Evolutionary conservation across 2,329 filamentous ascomycete genomes (phyloP).

Genomic region (Aspergillus proliferans): DNA sequence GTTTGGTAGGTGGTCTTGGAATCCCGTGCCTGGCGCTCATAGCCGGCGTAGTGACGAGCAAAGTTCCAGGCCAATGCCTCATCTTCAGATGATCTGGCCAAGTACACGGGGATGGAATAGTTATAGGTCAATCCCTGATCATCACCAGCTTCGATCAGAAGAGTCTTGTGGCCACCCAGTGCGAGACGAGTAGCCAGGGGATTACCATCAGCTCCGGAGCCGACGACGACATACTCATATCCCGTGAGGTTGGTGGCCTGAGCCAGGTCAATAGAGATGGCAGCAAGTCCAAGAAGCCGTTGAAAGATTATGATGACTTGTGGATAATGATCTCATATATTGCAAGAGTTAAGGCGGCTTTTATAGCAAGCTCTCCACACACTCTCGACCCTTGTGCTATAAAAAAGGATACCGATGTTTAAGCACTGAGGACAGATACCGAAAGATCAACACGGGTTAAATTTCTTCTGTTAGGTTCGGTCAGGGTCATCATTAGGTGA

Average conservation of each 20-base stretch:
- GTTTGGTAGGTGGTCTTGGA: constrained; percentile 38
- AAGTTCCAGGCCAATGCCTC: constrained; percentile 27
- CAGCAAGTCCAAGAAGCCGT: neutral
- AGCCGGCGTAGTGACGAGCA: constrained; percentile 28
- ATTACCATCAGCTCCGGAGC: constrained; percentile 33
- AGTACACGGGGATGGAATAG: constrained; percentile 24
- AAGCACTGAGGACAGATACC: neutral
- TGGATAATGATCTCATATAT: neutral
- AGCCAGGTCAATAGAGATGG: constrained; percentile 2
- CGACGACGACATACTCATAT: constrained; percentile 36
- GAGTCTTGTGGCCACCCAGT: constrained; percentile 27
- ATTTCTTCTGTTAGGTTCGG: neutral
- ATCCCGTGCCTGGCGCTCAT: constrained; percentile 21
- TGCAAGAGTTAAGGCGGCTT: neutral
- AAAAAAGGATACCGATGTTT: neutral
- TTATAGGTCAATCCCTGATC: constrained; percentile 27
- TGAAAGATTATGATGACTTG: neutral
- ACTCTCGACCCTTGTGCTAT: neutral
- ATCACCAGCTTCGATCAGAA: constrained; percentile 34
- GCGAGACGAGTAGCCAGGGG: constrained; percentile 32
- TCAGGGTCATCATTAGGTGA: neutral
- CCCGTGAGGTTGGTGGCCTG: constrained; percentile 17
- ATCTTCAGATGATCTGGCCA: constrained; percentile 24
- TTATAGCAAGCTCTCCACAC: neutral
- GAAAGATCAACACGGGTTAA: neutral